phyloP scores from a whole-genome alignment of 345 rosid species.

The Eucalyptus cladocalyx region DNA sequence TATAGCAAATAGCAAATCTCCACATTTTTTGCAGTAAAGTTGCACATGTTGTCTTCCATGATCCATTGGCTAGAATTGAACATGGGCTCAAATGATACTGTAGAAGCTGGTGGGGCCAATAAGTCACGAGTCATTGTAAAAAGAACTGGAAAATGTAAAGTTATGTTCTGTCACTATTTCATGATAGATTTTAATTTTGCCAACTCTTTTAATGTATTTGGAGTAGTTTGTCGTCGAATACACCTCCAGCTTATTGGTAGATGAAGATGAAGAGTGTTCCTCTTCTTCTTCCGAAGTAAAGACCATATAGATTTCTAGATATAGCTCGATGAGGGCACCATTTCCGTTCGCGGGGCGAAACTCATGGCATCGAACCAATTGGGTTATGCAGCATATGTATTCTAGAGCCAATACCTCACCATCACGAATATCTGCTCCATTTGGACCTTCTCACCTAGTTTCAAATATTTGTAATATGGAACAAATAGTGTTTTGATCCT shows the following conservation, averaged over 20 bases:
- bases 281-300: background rate
- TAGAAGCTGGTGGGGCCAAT: background rate
- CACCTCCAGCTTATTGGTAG: background rate
- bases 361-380: background rate
- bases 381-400: background rate
- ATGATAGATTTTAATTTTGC: background rate
- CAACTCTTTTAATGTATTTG: background rate
- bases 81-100: background rate
- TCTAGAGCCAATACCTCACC: background rate
- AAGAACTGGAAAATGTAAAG: background rate
- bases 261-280: background rate
- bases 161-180: background rate
- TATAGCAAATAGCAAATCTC: background rate
- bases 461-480: background rate
- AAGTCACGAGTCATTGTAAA: background rate
- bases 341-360: background rate
- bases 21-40: background rate
- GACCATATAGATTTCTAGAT: background rate
- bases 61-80: background rate
- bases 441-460: background rate
- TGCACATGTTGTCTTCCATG: background rate
- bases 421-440: background rate
- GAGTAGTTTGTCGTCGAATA: rapidly evolving
- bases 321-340: background rate
- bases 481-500: background rate